These are phyloP conservation scores for Rhinocladiella similis DNA, from an alignment of 2,329 filamentous ascomycete species.

Conservation along the genomic window DNA sequence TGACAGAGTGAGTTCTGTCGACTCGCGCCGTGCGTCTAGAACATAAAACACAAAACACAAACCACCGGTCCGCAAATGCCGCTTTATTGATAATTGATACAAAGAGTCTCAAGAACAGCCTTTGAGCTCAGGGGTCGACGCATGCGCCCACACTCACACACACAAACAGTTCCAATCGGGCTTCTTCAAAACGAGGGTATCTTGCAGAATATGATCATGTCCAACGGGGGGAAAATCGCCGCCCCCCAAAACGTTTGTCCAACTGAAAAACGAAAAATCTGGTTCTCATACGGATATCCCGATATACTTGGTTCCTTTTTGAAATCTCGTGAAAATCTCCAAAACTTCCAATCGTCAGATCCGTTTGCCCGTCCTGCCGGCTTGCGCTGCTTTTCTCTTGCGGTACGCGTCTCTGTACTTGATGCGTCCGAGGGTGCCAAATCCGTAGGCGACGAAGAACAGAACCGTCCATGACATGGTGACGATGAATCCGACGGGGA, in stretches of 20 bases:
- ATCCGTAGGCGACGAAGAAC: constrained; percentile 35
- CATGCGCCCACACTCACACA: background rate
- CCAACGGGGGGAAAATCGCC: background rate
- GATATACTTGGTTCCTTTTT: no score
- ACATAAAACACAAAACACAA: no score
- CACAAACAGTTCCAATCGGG: background rate
- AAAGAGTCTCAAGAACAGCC: background rate
- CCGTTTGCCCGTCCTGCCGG: constrained; percentile 22
- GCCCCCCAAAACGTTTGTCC: background rate
- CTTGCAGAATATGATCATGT: constrained; percentile 5
- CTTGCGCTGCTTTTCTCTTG: constrained; percentile 27
- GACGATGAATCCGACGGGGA: constrained; percentile 36
- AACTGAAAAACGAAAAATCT: no score
- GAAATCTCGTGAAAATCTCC: no score
- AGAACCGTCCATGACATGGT: constrained; percentile 35
- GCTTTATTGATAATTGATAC: constrained; percentile 10
- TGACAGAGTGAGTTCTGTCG: background rate
- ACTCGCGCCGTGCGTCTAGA: no score
- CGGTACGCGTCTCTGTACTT: constrained; percentile 37
- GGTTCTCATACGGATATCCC: no score
- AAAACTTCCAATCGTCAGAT: constrained; percentile 13
- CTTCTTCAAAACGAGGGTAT: constrained; percentile 19
- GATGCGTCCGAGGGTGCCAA: constrained; percentile 36
- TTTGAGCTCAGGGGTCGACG: no score
- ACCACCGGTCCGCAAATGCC: constrained; percentile 1